A percentile compares a stretch with the other conserved stretches of the same genome.
These are phyloP conservation scores for Wickerhamiella spandovensis DNA, from an alignment of 805 yeast species.

Conservation along the genomic window DNA sequence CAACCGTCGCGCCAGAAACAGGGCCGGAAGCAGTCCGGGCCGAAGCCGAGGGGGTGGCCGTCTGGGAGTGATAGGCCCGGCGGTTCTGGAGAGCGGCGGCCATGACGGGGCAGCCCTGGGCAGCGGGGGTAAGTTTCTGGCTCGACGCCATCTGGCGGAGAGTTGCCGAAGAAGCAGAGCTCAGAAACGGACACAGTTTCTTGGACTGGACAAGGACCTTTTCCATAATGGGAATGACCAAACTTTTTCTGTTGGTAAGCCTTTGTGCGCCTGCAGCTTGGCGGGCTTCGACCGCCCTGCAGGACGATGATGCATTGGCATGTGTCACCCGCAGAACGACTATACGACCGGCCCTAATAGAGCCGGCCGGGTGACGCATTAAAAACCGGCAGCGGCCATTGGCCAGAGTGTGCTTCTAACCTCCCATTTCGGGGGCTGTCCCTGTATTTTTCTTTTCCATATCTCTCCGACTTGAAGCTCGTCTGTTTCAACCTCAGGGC, in stretches of 20 bases:
- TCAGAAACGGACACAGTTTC: conserved; percentile 74
- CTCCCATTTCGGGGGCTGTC: too few species aligned
- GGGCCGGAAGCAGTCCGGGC: conserved; percentile 15
- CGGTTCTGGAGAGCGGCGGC: conserved; percentile 50
- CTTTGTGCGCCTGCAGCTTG: background rate
- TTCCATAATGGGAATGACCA: conserved; percentile 42
- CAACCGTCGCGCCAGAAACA: conserved; percentile 13
- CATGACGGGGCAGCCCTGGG: conserved; percentile 81
- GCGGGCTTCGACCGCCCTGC: background rate
- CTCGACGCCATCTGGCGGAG: conserved; percentile 41
- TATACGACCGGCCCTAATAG: too few species aligned
- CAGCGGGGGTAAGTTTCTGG: conserved; percentile 37
- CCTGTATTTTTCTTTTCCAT: too few species aligned
- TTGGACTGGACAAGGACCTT: conserved; percentile 61
- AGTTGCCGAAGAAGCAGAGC: conserved; percentile 40
- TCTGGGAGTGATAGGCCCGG: conserved; percentile 27
- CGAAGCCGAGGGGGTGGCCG: conserved; percentile 24
- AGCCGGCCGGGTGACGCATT: too few species aligned
- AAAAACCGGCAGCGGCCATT: too few species aligned
- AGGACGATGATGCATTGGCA: too few species aligned
- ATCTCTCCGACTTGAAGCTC: too few species aligned
- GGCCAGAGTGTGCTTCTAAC: too few species aligned
- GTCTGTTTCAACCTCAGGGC: too few species aligned
- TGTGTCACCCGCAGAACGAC: too few species aligned
- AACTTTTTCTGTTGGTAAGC: background rate